Percentiles rank a stretch among this genome's conserved stretches.
Evolutionary conservation across 2,329 filamentous ascomycete species (phyloP).

Genomic region (Fusarium subglutinans): DNA sequence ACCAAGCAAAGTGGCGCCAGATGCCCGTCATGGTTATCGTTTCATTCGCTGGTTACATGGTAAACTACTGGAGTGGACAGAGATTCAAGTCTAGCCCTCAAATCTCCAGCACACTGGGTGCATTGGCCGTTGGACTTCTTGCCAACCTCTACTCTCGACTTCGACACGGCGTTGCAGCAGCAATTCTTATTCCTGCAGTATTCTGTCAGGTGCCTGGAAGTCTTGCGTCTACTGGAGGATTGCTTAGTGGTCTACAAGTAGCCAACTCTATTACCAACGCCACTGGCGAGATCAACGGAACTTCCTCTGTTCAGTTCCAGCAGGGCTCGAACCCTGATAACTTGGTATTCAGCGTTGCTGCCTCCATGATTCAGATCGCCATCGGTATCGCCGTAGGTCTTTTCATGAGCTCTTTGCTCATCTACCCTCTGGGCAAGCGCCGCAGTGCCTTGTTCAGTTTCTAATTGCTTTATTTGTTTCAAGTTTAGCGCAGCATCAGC

Average conservation of each 20-base stretch:
- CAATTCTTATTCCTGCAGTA: slow-evolving; percentile 58
- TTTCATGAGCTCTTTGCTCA: slow-evolving; percentile 58
- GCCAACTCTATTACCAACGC: slow-evolving; percentile 57
- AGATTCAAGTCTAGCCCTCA: slow-evolving; percentile 76
- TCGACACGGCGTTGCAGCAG: slow-evolving; percentile 60
- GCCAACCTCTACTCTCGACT: slow-evolving; percentile 79
- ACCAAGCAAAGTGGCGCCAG: slow-evolving; percentile 84
- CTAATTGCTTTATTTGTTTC: slow-evolving; percentile 34
- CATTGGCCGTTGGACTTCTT: slow-evolving; percentile 77
- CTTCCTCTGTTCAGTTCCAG: slow-evolving; percentile 39
- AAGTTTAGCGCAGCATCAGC: slow-evolving; percentile 14
- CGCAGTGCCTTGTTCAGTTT: slow-evolving; percentile 61
- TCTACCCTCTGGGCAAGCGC: slow-evolving; percentile 61
- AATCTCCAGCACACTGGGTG: slow-evolving; percentile 79
- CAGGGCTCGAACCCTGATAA: slow-evolving; percentile 44
- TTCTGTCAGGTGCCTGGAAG: slow-evolving; percentile 61
- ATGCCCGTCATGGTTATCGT: slow-evolving; percentile 81
- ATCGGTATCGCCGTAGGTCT: slow-evolving; percentile 62
- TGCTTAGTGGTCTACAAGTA: slow-evolving; percentile 56
- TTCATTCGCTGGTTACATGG: slow-evolving; percentile 76
- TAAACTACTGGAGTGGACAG: slow-evolving; percentile 76
- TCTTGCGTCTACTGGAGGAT: slow-evolving; percentile 56
- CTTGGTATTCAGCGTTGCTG: slow-evolving; percentile 57
- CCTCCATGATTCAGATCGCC: slow-evolving; percentile 62
- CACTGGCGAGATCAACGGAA: slow-evolving; percentile 47